These are phyloP conservation scores for Rhodotorula taiwanensis DNA, from an alignment of 768 basidiomycete genomes.

Conservation along the genomic window DNA sequence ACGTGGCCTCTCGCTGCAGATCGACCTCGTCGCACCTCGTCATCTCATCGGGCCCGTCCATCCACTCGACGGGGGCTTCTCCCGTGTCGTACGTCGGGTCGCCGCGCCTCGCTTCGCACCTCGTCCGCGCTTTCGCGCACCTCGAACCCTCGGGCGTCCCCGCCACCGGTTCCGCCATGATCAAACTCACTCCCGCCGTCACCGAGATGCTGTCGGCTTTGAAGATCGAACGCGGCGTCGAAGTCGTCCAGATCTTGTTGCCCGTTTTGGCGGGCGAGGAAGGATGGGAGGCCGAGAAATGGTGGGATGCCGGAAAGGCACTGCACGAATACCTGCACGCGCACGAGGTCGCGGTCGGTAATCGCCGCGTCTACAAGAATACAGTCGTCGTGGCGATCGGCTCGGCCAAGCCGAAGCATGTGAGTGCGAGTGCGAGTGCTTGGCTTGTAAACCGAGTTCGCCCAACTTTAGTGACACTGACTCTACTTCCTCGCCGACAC, in stretches of 20 bases:
- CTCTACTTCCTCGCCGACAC: too few relatives aligned
- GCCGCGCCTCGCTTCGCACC: background rate
- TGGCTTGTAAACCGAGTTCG: too few relatives aligned
- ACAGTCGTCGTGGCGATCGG: slow-evolving; percentile 16
- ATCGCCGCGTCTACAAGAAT: background rate
- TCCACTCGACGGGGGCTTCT: background rate
- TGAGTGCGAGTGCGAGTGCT: too few relatives aligned
- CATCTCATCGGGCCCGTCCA: background rate
- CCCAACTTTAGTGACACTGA: too few relatives aligned
- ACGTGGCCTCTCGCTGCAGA: background rate
- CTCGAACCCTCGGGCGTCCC: background rate
- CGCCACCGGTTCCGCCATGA: background rate
- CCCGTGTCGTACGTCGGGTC: background rate
- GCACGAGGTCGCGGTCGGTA: background rate
- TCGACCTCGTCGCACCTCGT: slow-evolving; percentile 9
- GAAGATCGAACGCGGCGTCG: slow-evolving; percentile 2
- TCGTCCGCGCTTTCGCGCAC: slow-evolving; percentile 14
- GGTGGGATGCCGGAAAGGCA: slow-evolving; percentile 13
- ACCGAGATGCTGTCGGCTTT: background rate
- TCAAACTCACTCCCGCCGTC: background rate
- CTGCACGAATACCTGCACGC: slow-evolving; percentile 8
- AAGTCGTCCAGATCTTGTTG: slow-evolving; percentile 10
- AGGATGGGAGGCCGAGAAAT: slow-evolving; percentile 7
- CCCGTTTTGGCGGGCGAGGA: background rate
- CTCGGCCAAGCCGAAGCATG: background rate